Evolutionary conservation across 805 yeast species (phyloP).

Genomic region (Wickerhamomyces queroliae): DNA sequence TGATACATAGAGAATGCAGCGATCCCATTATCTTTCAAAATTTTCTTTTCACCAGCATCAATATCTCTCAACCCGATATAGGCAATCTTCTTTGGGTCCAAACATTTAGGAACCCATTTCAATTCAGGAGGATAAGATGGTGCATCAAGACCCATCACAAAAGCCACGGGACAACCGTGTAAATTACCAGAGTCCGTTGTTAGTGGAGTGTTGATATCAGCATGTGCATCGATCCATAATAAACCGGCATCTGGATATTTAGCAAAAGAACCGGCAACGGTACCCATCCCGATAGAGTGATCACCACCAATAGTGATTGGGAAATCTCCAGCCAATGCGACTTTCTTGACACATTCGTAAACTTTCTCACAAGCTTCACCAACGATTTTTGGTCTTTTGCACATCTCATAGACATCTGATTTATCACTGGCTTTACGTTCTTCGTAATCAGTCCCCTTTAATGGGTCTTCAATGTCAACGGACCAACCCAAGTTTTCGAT

Average conservation of each 20-base stretch:
- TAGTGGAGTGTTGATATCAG: conserved; percentile 87
- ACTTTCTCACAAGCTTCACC: conserved; percentile 64
- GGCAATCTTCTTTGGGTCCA: conserved; percentile 68
- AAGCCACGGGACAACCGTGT: conserved; percentile 96
- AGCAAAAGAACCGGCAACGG: conserved; percentile 77
- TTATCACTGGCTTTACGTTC: conserved; percentile 30
- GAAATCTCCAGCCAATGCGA: conserved; percentile 43
- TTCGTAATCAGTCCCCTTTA: conserved; percentile 41
- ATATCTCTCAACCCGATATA: conserved; percentile 95
- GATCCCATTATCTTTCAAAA: conserved; percentile 64
- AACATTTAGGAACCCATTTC: conserved; percentile 69
- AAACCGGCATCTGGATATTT: conserved; percentile 83
- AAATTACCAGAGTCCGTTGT: conserved; percentile 84
- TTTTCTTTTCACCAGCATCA: conserved; percentile 77
- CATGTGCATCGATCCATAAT: conserved; percentile 97
- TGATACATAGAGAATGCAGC: conserved; percentile 94
- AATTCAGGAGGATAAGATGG: conserved; percentile 68
- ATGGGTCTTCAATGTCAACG: conserved; percentile 45
- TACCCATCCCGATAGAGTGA: conserved; percentile 93
- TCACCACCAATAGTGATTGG: conserved; percentile 94
- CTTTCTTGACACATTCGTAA: conserved; percentile 50
- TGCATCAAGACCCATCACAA: conserved; percentile 74
- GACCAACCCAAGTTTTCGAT: conserved; percentile 71
- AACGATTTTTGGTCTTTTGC: conserved; percentile 75
- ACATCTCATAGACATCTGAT: conserved; percentile 47